Evolutionary conservation across 768 basidiomycete genomes (phyloP), one percentile per base, ranked within the genome.

Genomic region (Xerocomellus chrysenteron): DNA sequence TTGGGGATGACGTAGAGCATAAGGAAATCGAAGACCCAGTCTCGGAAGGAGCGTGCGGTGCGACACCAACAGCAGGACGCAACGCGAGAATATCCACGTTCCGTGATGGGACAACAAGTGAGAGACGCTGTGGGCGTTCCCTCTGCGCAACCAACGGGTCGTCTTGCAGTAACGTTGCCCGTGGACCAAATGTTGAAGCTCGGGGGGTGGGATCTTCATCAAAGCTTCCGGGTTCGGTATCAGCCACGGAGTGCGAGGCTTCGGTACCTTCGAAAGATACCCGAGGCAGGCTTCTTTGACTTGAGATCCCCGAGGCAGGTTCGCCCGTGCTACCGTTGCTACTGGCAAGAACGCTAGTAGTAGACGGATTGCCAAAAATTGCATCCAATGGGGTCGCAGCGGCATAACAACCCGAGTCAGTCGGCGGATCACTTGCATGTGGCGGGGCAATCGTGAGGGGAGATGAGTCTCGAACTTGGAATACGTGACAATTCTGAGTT

Each of bases 121-220:
- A 57, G 3, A 65, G 56, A 36, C 33, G 50, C 30, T 65, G 42
- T 3, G 50, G 51, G 3, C 64, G 67, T 16, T 52, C 36, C 35
- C 54, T 57, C 41, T 42, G 52, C 11, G 14, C 39, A 16, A 19
- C 46, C 11, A 21, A 39, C 1, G 50, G 16, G 12, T 30, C 17
- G 10, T 47, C 10, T 36, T 43, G 54, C 3, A 8, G 10, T 3
- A 36, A 2, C 11, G 44, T 16, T 30, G 33, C 37, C 17, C 16
- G 50, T 17, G 54, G 41, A 26, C 52, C 56, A 41, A 68, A 71
- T 0, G 65, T 65, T 16, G 59, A 37, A 14, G 61, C 59, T 13
- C 60, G 59, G 4, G 71, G 69, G 10, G 71, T 73, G 16, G 57
- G 66, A 51, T 70, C 59, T n/a, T 71, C 57, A 10, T 67, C 63